Base-by-base conservation (phyloP, 2,329 filamentous ascomycete species). In the Onygenales sp. region DNA sequence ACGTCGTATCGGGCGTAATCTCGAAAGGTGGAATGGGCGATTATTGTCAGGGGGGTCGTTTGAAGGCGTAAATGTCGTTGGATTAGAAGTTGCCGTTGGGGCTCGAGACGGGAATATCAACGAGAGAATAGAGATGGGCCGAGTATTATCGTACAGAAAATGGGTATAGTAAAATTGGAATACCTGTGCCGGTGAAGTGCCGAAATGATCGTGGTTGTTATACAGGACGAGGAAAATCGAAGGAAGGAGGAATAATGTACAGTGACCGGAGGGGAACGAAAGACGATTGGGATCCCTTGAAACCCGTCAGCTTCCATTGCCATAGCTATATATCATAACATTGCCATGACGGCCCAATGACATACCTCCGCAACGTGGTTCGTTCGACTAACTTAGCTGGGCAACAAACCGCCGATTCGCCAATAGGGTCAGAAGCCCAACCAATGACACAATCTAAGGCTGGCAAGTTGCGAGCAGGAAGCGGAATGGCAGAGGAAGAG, bases 401-500 rank as follows among this genome's bases (percentile, higher is more conserved):
- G 37, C 42, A 44, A 52, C 31, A 52, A 46, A n/a, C 13, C 37
- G 33, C 13, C 51, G 45, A 54, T 56, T 57, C 54, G 45, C 36
- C 49, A 51, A 33, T 51, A 33, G 43, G n/a, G 36, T 49, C 21
- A 54, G 45, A 53, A 50, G 56, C 49, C 54, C 56, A 56, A 58
- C 56, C 53, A 56, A 58, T 58, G 45, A 50, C 50, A 53, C 59
- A 60, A 64, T 63, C 61, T 59, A 51, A 58, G 58, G 53, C 53
- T 51, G 17, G 58, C 57, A 58, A 37, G 54, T 53, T 52, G 45
- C 21, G 48, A 45, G 6, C n/a, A 57, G 53, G 51, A 52, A 49
- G 52, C 52, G 47, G 54, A 36, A 55, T 57, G 49, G 56, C 45
- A 57, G 56, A 49, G 42, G 54, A 59, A 53, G 58, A 62, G 56